phyloP scores from a whole-genome alignment of 1,284 basidiomycete species.

The Phellopilus nigrolimitatus region DNA sequence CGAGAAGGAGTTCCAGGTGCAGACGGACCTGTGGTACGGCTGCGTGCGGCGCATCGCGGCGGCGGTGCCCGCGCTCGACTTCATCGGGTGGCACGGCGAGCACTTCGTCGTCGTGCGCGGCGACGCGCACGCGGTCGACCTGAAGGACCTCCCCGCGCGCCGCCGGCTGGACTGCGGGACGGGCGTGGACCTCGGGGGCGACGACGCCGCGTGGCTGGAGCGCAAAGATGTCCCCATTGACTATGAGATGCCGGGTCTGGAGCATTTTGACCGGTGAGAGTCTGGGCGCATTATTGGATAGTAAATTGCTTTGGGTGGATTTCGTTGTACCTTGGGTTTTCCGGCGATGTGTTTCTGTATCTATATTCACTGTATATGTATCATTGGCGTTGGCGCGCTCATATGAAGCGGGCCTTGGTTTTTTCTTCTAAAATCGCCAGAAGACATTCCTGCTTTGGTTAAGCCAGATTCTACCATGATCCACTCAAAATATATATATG shows the following conservation, averaged over 20 bases:
- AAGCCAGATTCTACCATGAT: too few relatives aligned
- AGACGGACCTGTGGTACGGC: slow-evolving; percentile 52
- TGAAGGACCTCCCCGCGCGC: slow-evolving; percentile 58
- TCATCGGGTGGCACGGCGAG: slow-evolving; percentile 64
- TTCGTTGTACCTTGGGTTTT: too few relatives aligned
- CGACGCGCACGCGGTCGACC: slow-evolving; percentile 36
- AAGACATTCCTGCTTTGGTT: too few relatives aligned
- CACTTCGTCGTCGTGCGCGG: slow-evolving; percentile 56
- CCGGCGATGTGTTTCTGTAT: too few relatives aligned
- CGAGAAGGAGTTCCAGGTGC: slow-evolving; percentile 51
- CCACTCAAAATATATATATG: too few relatives aligned
- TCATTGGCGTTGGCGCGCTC: too few relatives aligned
- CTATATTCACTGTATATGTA: too few relatives aligned
- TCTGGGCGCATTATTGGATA: too few relatives aligned
- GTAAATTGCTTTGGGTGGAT: too few relatives aligned
- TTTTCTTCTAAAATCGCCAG: too few relatives aligned
- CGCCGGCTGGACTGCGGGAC: slow-evolving; percentile 59
- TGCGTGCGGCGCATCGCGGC: slow-evolving; percentile 45
- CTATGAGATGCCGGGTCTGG: slow-evolving; percentile 55
- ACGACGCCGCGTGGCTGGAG: slow-evolving; percentile 63
- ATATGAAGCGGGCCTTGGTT: too few relatives aligned
- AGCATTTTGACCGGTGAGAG: slow-evolving; percentile 20
- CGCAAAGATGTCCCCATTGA: slow-evolving; percentile 67
- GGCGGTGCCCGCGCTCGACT: slow-evolving; percentile 49
- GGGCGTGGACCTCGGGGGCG: slow-evolving; percentile 58